Evolutionary conservation across 208 protist genomes (phyloP), one percentile per base, ranked within the genome.

Genomic region (Paratrypanosoma confusum): DNA sequence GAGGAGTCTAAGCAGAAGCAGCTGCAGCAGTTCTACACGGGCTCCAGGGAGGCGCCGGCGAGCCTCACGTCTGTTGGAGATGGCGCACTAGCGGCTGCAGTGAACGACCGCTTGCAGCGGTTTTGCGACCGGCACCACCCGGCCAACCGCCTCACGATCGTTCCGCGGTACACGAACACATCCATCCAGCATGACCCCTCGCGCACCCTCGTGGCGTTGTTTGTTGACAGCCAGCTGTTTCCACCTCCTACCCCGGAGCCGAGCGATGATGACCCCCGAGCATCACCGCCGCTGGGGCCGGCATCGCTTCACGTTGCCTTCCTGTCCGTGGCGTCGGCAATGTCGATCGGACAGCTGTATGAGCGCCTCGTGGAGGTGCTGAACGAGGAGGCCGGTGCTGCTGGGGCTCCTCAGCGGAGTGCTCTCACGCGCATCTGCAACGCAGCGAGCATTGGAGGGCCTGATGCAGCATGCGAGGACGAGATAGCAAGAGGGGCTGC

Each of bases 301-400:
- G 35, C 35, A 21, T 11, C 35, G 35, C 8, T 11, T 5, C 35
- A 6, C 35, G 7, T 11, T 6, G 35, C 35, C 18, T 11, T 39
- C 34, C 31, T 75, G 26, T 33, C 54, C 6, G 66, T 66, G 3
- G 73, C 70, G 10, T 57, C 46, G 3, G 71, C 69, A 55, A 62
- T 60, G 36, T 71, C 73, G 6, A 38, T 83, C 5, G 81, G 76
- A 1, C 72, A 90, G 54, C 32, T 82, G 27, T 33, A 78, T 11
- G 68, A 85, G 34, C 75, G 72, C 3, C 53, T 56, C 14, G 17
- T 20, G 18, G 39, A 2, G 24, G 21, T 35, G 13, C 28, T 37
- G 7, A 11, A 33, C 11, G 3, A 16, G 29, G 23, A 41, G 17
- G 8, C 21, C 22, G 21, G 34, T 42, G 22, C 4, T 43, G 6